phyloP scores from a whole-genome alignment of 305 asterid species.

The Caryopteris hybrid region DNA sequence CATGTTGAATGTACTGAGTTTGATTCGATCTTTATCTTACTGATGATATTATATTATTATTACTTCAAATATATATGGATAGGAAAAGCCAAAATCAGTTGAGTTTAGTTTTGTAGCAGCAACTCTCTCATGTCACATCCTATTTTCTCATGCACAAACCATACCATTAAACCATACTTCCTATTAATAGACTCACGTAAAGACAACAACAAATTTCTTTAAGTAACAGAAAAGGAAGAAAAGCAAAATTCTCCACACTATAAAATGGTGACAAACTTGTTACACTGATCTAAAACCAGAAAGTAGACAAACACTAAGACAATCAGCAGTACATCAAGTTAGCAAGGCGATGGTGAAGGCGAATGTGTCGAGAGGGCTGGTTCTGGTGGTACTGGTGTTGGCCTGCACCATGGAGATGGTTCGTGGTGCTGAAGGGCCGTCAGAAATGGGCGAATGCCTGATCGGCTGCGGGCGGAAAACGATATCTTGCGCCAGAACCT shows the following conservation, averaged over 20 bases:
- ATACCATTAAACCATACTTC: neutral
- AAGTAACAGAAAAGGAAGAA: neutral
- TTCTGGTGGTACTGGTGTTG: neutral
- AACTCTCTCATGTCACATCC: too few species aligned
- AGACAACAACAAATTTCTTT: neutral
- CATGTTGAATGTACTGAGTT: too few species aligned
- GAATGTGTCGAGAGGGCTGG: neutral
- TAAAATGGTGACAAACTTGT: neutral
- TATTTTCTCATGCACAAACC: neutral
- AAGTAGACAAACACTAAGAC: too few species aligned
- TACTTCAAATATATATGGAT: too few species aligned
- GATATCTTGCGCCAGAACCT: slow-evolving; percentile 10
- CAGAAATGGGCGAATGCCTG: slow-evolving; percentile 15
- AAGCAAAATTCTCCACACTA: neutral
- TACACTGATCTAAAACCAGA: neutral
- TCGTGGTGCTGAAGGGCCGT: slow-evolving; percentile 17
- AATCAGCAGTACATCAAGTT: too few species aligned
- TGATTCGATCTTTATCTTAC: too few species aligned
- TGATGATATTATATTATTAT: too few species aligned
- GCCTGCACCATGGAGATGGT: slow-evolving; percentile 2
- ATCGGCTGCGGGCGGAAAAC: slow-evolving; percentile 16
- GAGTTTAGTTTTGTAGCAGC: neutral
- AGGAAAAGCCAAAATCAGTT: neutral
- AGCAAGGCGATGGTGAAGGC: too few species aligned
- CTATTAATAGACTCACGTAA: neutral